Conservation (phyloP, 345 rosid species). For the Acer saccharum region DNA sequence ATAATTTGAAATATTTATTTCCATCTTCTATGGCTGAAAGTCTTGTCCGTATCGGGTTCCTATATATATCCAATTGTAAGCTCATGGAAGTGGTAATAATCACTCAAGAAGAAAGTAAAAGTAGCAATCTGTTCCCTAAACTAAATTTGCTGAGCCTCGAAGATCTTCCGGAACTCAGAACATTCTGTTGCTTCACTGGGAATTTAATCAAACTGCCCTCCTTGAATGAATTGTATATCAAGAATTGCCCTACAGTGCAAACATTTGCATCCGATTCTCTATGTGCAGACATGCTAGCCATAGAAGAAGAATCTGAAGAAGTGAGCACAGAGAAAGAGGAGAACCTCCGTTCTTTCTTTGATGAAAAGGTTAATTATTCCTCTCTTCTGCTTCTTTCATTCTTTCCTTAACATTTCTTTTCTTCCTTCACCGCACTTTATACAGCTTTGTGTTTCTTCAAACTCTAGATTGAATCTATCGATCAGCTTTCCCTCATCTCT, state of each 20-base stretch:
- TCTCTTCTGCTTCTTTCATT: too few species aligned
- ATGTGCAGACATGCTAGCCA: neutral
- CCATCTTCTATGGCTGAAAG: neutral
- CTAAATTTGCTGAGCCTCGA: too few species aligned
- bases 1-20: conserved; percentile 7
- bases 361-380: too few species aligned
- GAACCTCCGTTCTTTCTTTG: too few species aligned
- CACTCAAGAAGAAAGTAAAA: neutral
- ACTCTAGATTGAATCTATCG: too few species aligned
- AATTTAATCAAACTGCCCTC: neutral
- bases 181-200: neutral
- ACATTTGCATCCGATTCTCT: neutral
- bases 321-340: too few species aligned
- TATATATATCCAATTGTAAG: neutral
- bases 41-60: neutral
- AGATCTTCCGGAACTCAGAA: conserved; percentile 15
- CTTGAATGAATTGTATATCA: neutral
- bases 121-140: too few species aligned
- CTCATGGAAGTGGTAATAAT: conserved; percentile 18
- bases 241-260: neutral
- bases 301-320: neutral
- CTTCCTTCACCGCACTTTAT: too few species aligned
- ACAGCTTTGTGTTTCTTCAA: too few species aligned
- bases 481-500: too few species aligned
- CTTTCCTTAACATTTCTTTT: too few species aligned